These are phyloP conservation scores for Fusarium neocosmosporiellum DNA, from an alignment of 2,329 filamentous ascomycete genomes.

Conservation along the genomic window DNA sequence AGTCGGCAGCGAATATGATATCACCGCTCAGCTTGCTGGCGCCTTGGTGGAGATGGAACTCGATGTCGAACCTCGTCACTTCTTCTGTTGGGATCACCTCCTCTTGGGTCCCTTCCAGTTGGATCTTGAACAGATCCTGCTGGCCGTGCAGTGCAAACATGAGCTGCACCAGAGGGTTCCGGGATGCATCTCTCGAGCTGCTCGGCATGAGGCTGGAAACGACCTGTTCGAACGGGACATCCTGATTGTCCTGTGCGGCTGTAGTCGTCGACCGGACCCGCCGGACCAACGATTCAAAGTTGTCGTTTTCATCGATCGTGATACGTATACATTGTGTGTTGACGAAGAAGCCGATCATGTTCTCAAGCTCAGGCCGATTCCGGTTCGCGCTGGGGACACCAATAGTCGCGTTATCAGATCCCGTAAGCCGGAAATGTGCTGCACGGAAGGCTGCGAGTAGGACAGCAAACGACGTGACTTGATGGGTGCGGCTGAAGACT, in stretches of 20 bases:
- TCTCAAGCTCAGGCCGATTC: slow-evolving; percentile 22
- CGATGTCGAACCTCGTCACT: slow-evolving; percentile 37
- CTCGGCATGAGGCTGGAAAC: slow-evolving; percentile 2
- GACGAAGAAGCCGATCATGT: slow-evolving; percentile 43
- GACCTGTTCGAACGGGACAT: slow-evolving; percentile 13
- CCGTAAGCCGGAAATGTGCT: slow-evolving; percentile 42
- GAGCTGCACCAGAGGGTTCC: slow-evolving; percentile 11
- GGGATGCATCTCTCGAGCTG: neutral
- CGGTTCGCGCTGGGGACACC: slow-evolving; percentile 36
- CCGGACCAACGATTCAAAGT: slow-evolving; percentile 20
- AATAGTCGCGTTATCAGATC: slow-evolving; percentile 35
- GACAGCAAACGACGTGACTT: slow-evolving; percentile 21
- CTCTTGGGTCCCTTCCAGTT: slow-evolving; percentile 23
- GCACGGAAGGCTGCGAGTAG: slow-evolving; percentile 42
- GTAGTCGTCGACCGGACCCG: slow-evolving; percentile 19
- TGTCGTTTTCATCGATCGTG: slow-evolving; percentile 14
- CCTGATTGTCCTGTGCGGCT: slow-evolving; percentile 4
- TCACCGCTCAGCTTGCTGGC: slow-evolving; percentile 11
- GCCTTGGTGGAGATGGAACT: slow-evolving; percentile 42
- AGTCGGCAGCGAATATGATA: slow-evolving; percentile 34
- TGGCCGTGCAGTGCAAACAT: slow-evolving; percentile 26
- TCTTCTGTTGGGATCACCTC: slow-evolving; percentile 7
- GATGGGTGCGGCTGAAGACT: slow-evolving; percentile 12
- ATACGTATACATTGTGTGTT: slow-evolving; percentile 42
- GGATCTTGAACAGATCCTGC: slow-evolving; percentile 29